phyloP scores from a whole-genome alignment of 768 basidiomycete genomes.

The Chiua virens region DNA sequence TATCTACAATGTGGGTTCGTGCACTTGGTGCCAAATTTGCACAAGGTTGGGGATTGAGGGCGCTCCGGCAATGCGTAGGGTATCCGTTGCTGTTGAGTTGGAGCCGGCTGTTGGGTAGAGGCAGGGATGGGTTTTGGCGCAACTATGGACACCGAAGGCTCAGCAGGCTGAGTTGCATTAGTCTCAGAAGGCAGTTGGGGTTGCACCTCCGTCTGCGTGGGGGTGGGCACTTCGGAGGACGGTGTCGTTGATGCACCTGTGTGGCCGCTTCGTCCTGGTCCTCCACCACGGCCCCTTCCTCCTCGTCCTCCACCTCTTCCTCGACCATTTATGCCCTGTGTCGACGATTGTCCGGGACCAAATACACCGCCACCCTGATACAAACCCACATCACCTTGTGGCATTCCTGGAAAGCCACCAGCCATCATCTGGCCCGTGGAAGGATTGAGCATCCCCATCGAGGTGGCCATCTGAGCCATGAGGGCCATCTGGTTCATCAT shows the following conservation, averaged over 20 bases:
- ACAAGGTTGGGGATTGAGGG: constrained; percentile 85
- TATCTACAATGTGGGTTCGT: constrained; percentile 86
- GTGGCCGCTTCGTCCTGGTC: constrained; percentile 44
- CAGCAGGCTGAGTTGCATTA: constrained; percentile 4
- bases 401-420: constrained; percentile 60
- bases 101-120: constrained; percentile 13
- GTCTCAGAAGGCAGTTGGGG: constrained; percentile 17
- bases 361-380: constrained; percentile 32
- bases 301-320: constrained; percentile 49
- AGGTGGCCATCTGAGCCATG: constrained; percentile 89
- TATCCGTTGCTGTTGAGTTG: constrained; percentile 32
- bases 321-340: constrained; percentile 32
- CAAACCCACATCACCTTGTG: constrained; percentile 52
- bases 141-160: constrained; percentile 16
- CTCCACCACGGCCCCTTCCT: constrained; percentile 46
- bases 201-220: constrained; percentile 21
- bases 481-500: constrained; percentile 91
- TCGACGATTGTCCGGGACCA: constrained; percentile 15
- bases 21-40: constrained; percentile 92
- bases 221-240: constrained; percentile 15
- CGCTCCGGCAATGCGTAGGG: constrained; percentile 68
- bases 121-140: constrained; percentile 30
- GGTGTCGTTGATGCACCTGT: constrained; percentile 24
- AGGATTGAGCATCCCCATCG: constrained; percentile 76
- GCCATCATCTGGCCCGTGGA: constrained; percentile 55